phyloP scores from a whole-genome alignment of 2,329 filamentous ascomycete species.

The Fusarium phyllophilum region DNA sequence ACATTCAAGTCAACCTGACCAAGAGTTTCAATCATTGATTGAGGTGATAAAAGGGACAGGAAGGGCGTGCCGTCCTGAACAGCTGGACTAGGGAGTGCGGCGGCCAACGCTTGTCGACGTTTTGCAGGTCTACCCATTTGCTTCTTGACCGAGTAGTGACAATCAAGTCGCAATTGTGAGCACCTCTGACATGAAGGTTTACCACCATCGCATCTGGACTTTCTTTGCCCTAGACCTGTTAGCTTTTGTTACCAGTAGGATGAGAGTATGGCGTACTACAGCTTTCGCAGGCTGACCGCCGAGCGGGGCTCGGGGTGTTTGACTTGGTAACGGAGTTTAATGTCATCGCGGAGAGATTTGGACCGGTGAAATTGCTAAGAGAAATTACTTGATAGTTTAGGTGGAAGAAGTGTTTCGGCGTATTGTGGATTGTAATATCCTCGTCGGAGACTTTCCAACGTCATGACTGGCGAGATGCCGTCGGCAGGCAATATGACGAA shows the following conservation, averaged over 20 bases:
- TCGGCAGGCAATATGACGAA: neutral
- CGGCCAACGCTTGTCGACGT: neutral
- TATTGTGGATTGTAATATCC: neutral
- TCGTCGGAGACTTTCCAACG: neutral
- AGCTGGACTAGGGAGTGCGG: neutral
- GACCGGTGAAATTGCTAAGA: neutral
- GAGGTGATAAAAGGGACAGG: neutral
- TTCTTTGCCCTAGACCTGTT: neutral
- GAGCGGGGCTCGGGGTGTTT: neutral
- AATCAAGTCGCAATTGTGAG: rapidly evolving
- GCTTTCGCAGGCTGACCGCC: neutral
- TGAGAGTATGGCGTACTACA: neutral
- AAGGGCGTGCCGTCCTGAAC: neutral
- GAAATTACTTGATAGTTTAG: neutral
- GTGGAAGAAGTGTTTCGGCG: neutral
- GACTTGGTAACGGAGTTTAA: neutral
- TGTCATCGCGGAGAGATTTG: neutral
- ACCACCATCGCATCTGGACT: neutral
- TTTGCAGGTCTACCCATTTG: neutral
- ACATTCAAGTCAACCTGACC: rapidly evolving
- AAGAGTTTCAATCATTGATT: neutral
- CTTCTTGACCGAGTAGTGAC: neutral
- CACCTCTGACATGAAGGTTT: neutral
- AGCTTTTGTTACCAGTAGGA: neutral
- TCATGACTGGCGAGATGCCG: neutral